phyloP scores from a whole-genome alignment of 1,284 basidiomycete genomes.

The Fomitopsis betulina region DNA sequence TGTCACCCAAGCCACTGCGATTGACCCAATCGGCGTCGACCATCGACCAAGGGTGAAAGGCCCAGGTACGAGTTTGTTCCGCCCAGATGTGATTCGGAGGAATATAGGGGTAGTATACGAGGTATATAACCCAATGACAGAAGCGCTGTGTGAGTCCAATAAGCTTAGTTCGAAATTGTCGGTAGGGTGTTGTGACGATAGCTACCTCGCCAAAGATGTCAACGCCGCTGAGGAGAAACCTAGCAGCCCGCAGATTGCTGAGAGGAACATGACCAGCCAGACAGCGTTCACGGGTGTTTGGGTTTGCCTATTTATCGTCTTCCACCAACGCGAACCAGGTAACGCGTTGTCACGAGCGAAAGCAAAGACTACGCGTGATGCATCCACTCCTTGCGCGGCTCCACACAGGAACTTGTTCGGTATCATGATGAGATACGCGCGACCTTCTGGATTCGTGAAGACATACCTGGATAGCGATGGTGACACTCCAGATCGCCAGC shows the following conservation, averaged over 20 bases:
- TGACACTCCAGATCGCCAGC: conserved; percentile 65
- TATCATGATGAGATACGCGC: not conserved
- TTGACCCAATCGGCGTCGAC: conserved; percentile 44
- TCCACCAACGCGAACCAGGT: conserved; percentile 66
- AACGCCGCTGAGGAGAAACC: conserved; percentile 62
- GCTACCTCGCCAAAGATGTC: conserved; percentile 59
- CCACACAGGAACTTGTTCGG: conserved; percentile 56
- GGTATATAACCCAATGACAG: conserved; percentile 59
- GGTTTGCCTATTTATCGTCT: conserved; percentile 48
- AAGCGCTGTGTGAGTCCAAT: conserved; percentile 34
- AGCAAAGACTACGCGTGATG: conserved; percentile 69
- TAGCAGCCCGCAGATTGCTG: conserved; percentile 57
- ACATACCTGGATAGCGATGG: conserved; percentile 62
- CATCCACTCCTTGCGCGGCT: conserved; percentile 68
- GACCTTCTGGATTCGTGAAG: not conserved
- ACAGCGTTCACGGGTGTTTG: conserved; percentile 70
- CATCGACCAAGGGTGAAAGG: conserved; percentile 51
- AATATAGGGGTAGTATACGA: conserved; percentile 61
- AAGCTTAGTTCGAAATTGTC: not conserved
- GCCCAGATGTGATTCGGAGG: conserved; percentile 57
- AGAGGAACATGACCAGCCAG: conserved; percentile 58
- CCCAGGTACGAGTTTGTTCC: conserved; percentile 45
- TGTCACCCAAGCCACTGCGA: conserved; percentile 57
- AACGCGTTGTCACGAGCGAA: conserved; percentile 71
- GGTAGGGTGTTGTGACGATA: too few relatives aligned